phyloP scores from a whole-genome alignment of 2,329 filamentous ascomycete species.

The Colletotrichum caudatum region DNA sequence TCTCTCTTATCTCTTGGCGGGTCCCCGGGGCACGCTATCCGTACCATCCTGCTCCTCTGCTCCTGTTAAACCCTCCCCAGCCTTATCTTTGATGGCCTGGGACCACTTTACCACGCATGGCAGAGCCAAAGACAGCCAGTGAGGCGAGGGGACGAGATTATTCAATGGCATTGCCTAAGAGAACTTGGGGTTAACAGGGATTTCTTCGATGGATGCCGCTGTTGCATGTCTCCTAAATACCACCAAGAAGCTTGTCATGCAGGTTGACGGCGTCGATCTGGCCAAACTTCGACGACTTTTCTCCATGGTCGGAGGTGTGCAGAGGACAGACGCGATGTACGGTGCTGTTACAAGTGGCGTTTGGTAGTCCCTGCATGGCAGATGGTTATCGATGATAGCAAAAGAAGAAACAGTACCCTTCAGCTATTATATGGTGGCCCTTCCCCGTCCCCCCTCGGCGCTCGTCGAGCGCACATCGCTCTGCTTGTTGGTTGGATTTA shows the following conservation, averaged over 20 bases:
- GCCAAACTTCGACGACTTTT: background rate
- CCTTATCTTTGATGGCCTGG: slow-evolving; percentile 27
- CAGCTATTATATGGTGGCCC: background rate
- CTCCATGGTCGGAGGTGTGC: background rate
- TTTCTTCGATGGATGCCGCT: background rate
- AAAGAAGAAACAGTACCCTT: background rate
- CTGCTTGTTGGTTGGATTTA: background rate
- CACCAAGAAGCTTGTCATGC: slow-evolving; percentile 31
- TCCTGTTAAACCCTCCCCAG: background rate
- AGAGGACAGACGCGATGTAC: too few relatives aligned
- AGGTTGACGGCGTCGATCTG: background rate
- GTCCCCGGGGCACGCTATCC: slow-evolving; percentile 4
- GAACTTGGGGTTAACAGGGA: background rate
- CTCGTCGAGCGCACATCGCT: too few relatives aligned
- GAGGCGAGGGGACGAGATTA: background rate
- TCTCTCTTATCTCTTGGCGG: slow-evolving; percentile 40
- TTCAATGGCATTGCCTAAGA: slow-evolving; percentile 30
- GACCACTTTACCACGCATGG: slow-evolving; percentile 17
- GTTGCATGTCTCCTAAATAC: background rate
- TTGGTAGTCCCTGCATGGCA: slow-evolving; percentile 1
- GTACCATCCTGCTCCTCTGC: background rate
- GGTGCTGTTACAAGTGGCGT: background rate
- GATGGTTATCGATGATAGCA: slow-evolving; percentile 7
- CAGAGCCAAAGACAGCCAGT: slow-evolving; percentile 5
- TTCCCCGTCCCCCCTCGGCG: background rate